Conservation (phyloP, 129 eudicot genomes). For the Mikania micrantha region DNA sequence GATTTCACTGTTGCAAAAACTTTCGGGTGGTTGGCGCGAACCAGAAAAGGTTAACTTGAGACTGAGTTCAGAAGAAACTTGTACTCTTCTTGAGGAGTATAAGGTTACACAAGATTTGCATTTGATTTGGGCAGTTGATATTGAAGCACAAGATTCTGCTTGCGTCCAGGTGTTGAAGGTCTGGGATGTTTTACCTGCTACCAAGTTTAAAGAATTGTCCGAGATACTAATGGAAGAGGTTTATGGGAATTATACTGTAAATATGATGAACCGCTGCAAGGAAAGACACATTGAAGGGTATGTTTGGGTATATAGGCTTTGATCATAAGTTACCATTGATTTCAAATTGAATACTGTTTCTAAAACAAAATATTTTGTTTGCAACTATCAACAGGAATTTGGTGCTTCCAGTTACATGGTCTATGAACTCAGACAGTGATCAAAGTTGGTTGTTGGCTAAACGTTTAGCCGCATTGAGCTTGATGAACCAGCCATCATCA, state of each 20-base stretch:
- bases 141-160: conserved; percentile 28
- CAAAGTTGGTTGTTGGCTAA: conserved; percentile 17
- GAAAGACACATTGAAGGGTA: conserved; percentile 42
- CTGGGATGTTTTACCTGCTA: conserved; percentile 41
- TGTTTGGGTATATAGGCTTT: not conserved
- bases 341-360: not conserved
- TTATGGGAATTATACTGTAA: conserved; percentile 36
- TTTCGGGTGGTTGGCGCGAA: conserved; percentile 50
- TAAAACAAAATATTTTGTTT: not conserved
- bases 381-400: conserved; percentile 32
- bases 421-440: conserved; percentile 26
- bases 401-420: conserved; percentile 54
- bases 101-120: conserved; percentile 20
- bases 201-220: conserved; percentile 34
- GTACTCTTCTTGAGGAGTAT: conserved; percentile 28
- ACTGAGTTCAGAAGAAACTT: conserved; percentile 19
- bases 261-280: conserved; percentile 39
- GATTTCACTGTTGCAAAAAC: conserved; percentile 33
- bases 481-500: conserved; percentile 6
- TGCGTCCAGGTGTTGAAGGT: conserved; percentile 51
- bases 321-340: not conserved
- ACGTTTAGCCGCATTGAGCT: conserved; percentile 26
- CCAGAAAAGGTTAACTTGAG: not conserved
- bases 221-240: conserved; percentile 22
- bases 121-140: conserved; percentile 47